These are phyloP conservation scores for Tuber calosporum DNA, from an alignment of 495 filamentous ascomycete species.

Conservation along the genomic window DNA sequence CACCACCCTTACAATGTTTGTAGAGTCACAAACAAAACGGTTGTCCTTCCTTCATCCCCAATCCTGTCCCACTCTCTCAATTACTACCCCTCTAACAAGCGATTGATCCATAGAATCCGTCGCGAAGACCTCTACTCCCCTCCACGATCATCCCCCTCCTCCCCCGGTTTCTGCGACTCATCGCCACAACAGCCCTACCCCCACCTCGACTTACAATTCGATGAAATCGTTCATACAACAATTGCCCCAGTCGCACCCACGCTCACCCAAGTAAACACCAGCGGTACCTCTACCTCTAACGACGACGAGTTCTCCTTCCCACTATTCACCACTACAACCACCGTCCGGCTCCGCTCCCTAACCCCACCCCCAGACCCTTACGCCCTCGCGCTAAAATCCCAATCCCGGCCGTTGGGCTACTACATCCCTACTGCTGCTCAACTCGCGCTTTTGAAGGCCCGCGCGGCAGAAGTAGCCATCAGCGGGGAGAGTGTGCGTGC, in stretches of 20 bases:
- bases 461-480: neutral
- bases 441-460: neutral
- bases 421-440: constrained; percentile 20
- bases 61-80: neutral
- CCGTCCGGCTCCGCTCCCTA: constrained; percentile 17
- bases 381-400: constrained; percentile 18
- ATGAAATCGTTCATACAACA: constrained; percentile 8
- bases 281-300: neutral
- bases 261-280: neutral
- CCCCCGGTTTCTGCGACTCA: neutral
- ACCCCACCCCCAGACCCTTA: constrained; percentile 26
- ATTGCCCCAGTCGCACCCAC: neutral
- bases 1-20: constrained; percentile 12
- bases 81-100: neutral
- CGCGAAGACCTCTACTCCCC: constrained; percentile 23
- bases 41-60: neutral
- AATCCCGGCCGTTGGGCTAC: constrained; percentile 17
- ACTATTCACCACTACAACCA: constrained; percentile 26
- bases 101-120: constrained; percentile 15
- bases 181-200: constrained; percentile 4
- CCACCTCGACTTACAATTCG: constrained; percentile 28
- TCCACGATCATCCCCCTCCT: neutral
- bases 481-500: constrained; percentile 5
- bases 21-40: constrained; percentile 35
- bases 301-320: constrained; percentile 23